A percentile compares a stretch with the other conserved stretches of the same genome.
These are phyloP conservation scores for Aureobasidium sp. DNA, from an alignment of 2,329 filamentous ascomycete species.

Conservation along the genomic window DNA sequence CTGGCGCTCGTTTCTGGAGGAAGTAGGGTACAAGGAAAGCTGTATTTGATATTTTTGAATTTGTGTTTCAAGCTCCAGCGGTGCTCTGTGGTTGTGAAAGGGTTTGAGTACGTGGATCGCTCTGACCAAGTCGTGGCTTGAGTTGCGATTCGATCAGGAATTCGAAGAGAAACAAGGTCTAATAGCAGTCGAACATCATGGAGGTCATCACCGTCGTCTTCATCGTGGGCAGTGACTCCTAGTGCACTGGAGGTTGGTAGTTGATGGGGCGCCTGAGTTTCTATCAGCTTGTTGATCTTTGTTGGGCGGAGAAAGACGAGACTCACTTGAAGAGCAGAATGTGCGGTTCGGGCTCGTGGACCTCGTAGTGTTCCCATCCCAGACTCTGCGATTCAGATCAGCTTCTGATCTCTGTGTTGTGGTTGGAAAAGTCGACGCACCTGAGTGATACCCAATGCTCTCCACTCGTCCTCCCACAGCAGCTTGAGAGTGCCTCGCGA, in stretches of 20 bases:
- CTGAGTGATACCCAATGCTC: constrained; percentile 93
- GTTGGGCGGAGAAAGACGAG: not conserved
- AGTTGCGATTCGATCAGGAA: not conserved
- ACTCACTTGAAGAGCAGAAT: constrained; percentile 97
- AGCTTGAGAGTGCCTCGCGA: constrained; percentile 89
- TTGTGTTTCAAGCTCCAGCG: constrained; percentile 3
- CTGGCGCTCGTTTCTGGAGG: not conserved
- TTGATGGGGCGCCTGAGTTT: constrained; percentile 67
- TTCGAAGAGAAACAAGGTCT: not conserved
- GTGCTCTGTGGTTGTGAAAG: not conserved
- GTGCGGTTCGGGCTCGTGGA: constrained; percentile 96
- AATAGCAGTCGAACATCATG: constrained; percentile 5
- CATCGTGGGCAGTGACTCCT: constrained; percentile 12
- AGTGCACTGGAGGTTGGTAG: constrained; percentile 61
- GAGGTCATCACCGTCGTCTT: constrained; percentile 12
- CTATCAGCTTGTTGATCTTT: not conserved
- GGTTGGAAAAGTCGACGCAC: constrained; percentile 43
- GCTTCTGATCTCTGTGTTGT: not conserved
- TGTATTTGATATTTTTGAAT: constrained; percentile 2
- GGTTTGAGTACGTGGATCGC: not conserved
- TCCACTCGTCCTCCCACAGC: constrained; percentile 98
- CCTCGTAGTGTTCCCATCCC: constrained; percentile 98
- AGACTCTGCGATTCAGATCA: constrained; percentile 59
- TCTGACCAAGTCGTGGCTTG: not conserved
- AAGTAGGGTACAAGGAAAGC: not conserved